Percentiles rank a stretch among this genome's conserved stretches.
These are phyloP conservation scores for Chaetomium strumarium DNA, from an alignment of 2,329 filamentous ascomycete genomes.

Conservation along the genomic window DNA sequence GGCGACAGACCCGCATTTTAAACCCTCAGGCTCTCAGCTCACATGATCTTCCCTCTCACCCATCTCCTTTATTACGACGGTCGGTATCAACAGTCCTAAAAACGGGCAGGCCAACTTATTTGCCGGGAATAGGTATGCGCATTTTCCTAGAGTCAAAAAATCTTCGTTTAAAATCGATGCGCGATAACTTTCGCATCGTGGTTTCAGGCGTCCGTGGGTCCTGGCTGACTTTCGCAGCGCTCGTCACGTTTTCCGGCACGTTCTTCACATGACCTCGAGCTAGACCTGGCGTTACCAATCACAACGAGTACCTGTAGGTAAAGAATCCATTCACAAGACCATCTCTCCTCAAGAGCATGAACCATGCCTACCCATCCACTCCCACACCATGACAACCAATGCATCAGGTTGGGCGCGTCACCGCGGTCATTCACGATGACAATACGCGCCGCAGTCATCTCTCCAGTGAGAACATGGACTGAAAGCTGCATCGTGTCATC, in stretches of 20 bases:
- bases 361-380: background rate
- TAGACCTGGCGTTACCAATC: slow-evolving; percentile 18
- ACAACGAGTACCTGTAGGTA: slow-evolving; percentile 22
- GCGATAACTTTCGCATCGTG: slow-evolving; percentile 8
- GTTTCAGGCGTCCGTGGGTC: slow-evolving; percentile 10
- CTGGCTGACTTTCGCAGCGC: slow-evolving; percentile 20
- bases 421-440: background rate
- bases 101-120: slow-evolving; percentile 12
- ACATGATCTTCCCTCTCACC: slow-evolving; percentile 25
- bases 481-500: background rate
- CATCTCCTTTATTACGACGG: slow-evolving; percentile 19
- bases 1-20: slow-evolving; percentile 16
- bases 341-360: slow-evolving; percentile 6
- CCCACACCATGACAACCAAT: background rate
- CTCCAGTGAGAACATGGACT: slow-evolving; percentile 7
- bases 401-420: background rate
- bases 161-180: slow-evolving; percentile 5
- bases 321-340: slow-evolving; percentile 7
- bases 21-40: slow-evolving; percentile 23
- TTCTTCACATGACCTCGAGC: slow-evolving; percentile 27
- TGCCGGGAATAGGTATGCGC: slow-evolving; percentile 25
- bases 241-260: slow-evolving; percentile 28
- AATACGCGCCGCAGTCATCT: background rate
- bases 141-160: background rate
- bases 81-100: slow-evolving; percentile 4